Percentiles rank a stretch among this genome's conserved stretches.
Conservation (phyloP, 2,329 filamentous ascomycete genomes). For the Fusarium domesticum region DNA sequence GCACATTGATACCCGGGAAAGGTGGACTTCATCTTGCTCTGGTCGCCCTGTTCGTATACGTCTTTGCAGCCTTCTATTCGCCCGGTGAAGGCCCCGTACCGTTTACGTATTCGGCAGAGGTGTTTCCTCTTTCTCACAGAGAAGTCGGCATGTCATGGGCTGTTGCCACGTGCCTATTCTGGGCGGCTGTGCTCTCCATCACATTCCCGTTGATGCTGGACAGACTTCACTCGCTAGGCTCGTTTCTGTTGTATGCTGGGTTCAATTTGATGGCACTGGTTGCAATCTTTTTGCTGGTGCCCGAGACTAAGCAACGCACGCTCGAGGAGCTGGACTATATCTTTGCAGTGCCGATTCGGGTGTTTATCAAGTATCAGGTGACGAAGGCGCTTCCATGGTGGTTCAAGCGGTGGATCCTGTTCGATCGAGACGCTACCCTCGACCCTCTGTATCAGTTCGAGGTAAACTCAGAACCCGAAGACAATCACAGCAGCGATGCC, state of each 20-base stretch:
- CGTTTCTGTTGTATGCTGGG: conserved; percentile 54
- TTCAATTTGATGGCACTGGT: conserved; percentile 54
- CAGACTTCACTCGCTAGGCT: conserved; percentile 43
- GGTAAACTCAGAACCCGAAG: conserved; percentile 32
- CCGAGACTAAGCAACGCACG: conserved; percentile 57
- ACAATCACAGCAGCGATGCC: conserved; percentile 30
- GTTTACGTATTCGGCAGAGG: conserved; percentile 66
- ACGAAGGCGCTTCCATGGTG: conserved; percentile 58
- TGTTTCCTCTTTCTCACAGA: conserved; percentile 67
- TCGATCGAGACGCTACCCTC: conserved; percentile 41
- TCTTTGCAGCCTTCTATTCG: conserved; percentile 52
- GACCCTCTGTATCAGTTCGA: conserved; percentile 45
- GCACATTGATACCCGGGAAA: conserved; percentile 47
- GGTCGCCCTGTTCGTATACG: conserved; percentile 55
- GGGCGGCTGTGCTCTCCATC: conserved; percentile 59
- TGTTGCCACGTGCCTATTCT: conserved; percentile 62
- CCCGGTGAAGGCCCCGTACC: conserved; percentile 63
- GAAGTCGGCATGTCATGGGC: conserved; percentile 70
- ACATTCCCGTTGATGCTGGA: conserved; percentile 59
- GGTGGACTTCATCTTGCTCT: conserved; percentile 39
- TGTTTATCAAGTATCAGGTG: conserved; percentile 56
- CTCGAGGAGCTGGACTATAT: conserved; percentile 58
- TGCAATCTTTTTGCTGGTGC: conserved; percentile 56
- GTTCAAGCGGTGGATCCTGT: conserved; percentile 56
- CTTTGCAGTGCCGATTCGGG: conserved; percentile 57